phyloP scores from a whole-genome alignment of 2,329 filamentous ascomycete species.

The Trichocomaceae sp. region DNA sequence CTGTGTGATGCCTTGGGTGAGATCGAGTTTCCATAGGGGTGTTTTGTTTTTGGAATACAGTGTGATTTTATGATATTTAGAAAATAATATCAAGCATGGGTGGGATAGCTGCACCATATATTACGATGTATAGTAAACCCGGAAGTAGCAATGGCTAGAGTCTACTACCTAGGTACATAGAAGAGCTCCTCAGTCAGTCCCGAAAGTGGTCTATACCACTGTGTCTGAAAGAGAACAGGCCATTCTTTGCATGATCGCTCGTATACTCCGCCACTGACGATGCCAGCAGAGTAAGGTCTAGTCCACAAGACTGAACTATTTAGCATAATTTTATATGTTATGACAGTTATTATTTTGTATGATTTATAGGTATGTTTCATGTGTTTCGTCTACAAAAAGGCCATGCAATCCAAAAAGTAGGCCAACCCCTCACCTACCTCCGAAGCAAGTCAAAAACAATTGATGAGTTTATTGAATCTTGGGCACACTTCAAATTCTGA shows the following conservation, averaged over 20 bases:
- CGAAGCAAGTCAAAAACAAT: not conserved
- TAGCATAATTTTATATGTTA: not conserved
- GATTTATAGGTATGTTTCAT: too few relatives aligned
- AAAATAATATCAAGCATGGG: not conserved
- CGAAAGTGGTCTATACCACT: too few relatives aligned
- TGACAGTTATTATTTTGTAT: not conserved
- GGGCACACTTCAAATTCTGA: not conserved
- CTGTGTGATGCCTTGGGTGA: not conserved
- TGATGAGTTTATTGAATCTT: not conserved
- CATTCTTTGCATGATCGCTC: not conserved
- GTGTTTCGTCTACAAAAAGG: not conserved
- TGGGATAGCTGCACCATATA: not conserved
- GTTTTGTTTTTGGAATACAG: not conserved
- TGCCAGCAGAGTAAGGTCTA: not conserved
- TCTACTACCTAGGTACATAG: too few relatives aligned
- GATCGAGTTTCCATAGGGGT: not conserved
- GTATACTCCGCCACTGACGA: not conserved
- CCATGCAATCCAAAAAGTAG: not conserved
- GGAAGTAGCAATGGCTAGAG: not conserved
- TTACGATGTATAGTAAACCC: not conserved
- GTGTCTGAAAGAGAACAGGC: not conserved
- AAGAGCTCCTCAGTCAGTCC: too few relatives aligned
- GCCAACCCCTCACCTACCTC: not conserved
- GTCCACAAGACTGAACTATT: not conserved
- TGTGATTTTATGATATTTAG: not conserved